These are phyloP conservation scores for Coemansia sp. DNA, from an alignment of 192 early-diverging fungal species.

Conservation along the genomic window DNA sequence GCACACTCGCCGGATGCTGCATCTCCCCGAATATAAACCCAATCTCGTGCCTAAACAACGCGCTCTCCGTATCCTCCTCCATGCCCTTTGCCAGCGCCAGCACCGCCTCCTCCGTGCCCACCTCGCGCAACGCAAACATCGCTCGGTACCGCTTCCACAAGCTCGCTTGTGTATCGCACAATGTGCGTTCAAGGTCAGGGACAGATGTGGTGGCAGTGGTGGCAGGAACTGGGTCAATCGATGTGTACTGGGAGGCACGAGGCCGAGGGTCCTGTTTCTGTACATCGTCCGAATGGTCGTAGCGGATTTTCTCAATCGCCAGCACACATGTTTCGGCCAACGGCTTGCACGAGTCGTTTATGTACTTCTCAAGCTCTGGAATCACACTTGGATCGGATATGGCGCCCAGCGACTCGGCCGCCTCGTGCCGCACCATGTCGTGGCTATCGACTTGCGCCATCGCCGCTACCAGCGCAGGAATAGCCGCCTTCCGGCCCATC, in stretches of 20 bases:
- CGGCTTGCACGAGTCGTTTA: conserved; percentile 63
- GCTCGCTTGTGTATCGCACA: conserved; percentile 66
- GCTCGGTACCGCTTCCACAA: conserved; percentile 91
- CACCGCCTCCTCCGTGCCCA: conserved; percentile 77
- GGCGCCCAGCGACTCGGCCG: conserved; percentile 94
- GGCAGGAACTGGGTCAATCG: conserved; percentile 92
- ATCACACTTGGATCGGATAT: conserved; percentile 72
- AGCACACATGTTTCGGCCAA: conserved; percentile 89
- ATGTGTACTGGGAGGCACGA: conserved; percentile 59
- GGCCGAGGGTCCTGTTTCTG: conserved; percentile 21
- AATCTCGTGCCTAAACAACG: conserved; percentile 92
- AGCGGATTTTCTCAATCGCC: conserved; percentile 82
- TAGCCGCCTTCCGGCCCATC: conserved; percentile 80
- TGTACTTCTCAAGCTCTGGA: conserved; percentile 70
- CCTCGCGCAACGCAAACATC: conserved; percentile 92
- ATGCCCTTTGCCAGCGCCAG: conserved; percentile 82
- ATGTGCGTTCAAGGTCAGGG: conserved; percentile 59
- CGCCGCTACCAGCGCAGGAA: conserved; percentile 63
- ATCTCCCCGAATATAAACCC: conserved; percentile 98
- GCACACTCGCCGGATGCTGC: conserved; percentile 87
- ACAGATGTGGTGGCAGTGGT: conserved; percentile 59
- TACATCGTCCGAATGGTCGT: conserved; percentile 57
- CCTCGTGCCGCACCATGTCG: conserved; percentile 97
- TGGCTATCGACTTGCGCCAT: conserved; percentile 69
- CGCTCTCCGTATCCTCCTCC: conserved; percentile 63